Conservation (phyloP, 176 grass and related monocot genomes). For the Musa schizocarpa region DNA sequence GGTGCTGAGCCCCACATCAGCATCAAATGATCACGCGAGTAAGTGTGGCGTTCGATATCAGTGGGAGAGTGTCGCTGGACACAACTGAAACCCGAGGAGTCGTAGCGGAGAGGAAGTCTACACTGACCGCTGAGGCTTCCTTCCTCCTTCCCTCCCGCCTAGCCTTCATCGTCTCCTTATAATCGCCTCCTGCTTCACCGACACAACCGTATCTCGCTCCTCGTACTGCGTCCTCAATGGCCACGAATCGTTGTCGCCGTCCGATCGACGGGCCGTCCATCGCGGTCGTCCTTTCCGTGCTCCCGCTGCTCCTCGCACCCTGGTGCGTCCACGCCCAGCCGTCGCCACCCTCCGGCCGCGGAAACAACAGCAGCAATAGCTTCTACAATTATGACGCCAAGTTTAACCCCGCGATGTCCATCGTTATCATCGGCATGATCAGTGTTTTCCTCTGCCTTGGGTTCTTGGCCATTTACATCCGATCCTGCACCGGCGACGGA, state of each 20-base stretch:
- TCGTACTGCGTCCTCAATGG: not conserved
- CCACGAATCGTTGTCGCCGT: not conserved
- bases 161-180: not conserved
- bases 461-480: constrained; percentile 87
- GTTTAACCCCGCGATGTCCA: constrained; percentile 73
- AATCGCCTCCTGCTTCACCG: not conserved
- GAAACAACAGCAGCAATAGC: not conserved
- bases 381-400: not conserved
- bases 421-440: constrained; percentile 78
- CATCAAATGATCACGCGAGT: too few relatives aligned
- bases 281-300: not conserved
- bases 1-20: too few relatives aligned
- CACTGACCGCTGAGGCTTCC: not conserved
- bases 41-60: too few relatives aligned
- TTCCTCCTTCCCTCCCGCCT: not conserved
- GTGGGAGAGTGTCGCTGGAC: too few relatives aligned
- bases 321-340: not conserved
- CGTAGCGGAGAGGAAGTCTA: too few relatives aligned
- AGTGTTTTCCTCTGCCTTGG: constrained; percentile 68
- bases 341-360: not conserved
- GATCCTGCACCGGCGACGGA: constrained; percentile 43
- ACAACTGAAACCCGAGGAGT: too few relatives aligned
- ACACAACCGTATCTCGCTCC: not conserved
- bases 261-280: not conserved
- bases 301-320: constrained; percentile 6